Evolutionary conservation across 768 basidiomycete genomes (phyloP), one percentile per base, ranked within the genome.

Genomic region (Tylopilus balloui): DNA sequence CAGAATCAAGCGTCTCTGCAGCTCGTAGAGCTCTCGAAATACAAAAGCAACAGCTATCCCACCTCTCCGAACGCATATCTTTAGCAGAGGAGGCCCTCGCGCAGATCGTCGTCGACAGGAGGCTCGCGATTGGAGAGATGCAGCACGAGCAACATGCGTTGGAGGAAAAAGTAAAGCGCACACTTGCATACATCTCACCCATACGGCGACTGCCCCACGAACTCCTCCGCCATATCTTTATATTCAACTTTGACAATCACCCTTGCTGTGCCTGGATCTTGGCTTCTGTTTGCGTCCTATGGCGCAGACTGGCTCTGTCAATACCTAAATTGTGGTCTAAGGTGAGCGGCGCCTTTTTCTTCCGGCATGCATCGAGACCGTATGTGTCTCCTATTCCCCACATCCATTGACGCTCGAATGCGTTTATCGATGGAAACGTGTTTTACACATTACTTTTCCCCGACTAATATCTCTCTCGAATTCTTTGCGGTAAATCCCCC

Each of bases 321-420:
- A 86, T 86, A 66, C 88, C 87, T 5, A 73, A 58, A 35, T 65
- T 90, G 36, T 90, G 88, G 88, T 85, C 86, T 41, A 88, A 85
- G 75, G 86, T 87, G 58, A 69, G 76, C 72, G 4, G 19, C 52
- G 17, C 35, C 48, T 53, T 31, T 41, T 31, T n/a, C n/a, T 35
- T 47, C 28, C 28, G 15, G 1, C 15, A 5, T 20, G 29, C 42
- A 35, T 40, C 31, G 25, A 28, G 39, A 24, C 39, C 34, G 41
- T 19, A 14, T 39, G 46, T 17, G 21, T 19, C 48, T 57, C 31
- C 48, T 45, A 38, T 54, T 20, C 37, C 37, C 36, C 21, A 5
- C 36, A 13, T 47, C 11, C 36, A 13, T 62, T 54, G 65, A 53
- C 57, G 60, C 62, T 31, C 32, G 34, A 41, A 28, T 36, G 5